Conservation (phyloP, 2,329 filamentous ascomycete species). For the Talaromyces verruculosus region DNA sequence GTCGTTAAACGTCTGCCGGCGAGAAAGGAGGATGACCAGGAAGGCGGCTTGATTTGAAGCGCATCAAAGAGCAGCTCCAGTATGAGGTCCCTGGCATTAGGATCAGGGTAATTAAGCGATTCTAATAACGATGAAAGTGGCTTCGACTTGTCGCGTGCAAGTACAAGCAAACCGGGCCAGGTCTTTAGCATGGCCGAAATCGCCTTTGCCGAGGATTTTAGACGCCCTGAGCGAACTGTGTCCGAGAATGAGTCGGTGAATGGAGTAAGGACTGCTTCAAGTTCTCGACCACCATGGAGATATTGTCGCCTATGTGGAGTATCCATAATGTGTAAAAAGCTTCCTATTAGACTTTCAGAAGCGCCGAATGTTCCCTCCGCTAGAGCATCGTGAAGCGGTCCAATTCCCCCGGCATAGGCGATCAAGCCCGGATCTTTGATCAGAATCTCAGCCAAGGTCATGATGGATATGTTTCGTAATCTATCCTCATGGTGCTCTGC, state of each 20-base stretch:
- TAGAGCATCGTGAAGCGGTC: conserved; percentile 85
- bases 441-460: conserved; percentile 89
- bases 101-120: conserved; percentile 60
- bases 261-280: conserved; percentile 84
- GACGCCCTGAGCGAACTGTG: conserved; percentile 58
- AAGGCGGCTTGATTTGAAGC: conserved; percentile 85
- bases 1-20: conserved; percentile 90
- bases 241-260: conserved; percentile 77
- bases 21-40: conserved; percentile 94
- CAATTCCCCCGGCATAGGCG: conserved; percentile 78
- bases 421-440: conserved; percentile 80
- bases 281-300: conserved; percentile 81
- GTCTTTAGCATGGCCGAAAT: conserved; percentile 87
- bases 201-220: conserved; percentile 89
- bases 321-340: conserved; percentile 89
- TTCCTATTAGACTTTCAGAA: conserved; percentile 80
- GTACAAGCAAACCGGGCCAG: conserved; percentile 86
- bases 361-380: conserved; percentile 89
- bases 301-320: conserved; percentile 76
- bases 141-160: conserved; percentile 85
- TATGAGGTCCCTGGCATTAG: conserved; percentile 68
- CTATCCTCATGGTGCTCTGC: conserved; percentile 85
- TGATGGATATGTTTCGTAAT: conserved; percentile 82
- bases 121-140: conserved; percentile 78
- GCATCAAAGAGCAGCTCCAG: conserved; percentile 83